A percentile compares a stretch with the other conserved stretches of the same genome.
Evolutionary conservation across 352 stramenopile species (phyloP).

Genomic region (Globisporangium nunn): DNA sequence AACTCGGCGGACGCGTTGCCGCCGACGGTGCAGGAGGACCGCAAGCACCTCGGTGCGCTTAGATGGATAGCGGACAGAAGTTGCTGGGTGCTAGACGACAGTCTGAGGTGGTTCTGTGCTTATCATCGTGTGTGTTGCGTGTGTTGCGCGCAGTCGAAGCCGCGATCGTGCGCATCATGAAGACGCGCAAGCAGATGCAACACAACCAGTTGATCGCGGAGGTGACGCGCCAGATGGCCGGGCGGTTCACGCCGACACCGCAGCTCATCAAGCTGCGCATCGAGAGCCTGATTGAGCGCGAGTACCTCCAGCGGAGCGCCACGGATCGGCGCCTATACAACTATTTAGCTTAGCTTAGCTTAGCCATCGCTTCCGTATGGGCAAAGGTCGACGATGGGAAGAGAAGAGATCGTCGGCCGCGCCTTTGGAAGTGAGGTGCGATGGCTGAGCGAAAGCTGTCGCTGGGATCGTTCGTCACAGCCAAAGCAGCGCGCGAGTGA

Average conservation of each 20-base stretch:
- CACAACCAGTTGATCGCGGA: constrained; percentile 91
- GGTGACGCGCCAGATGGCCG: constrained; percentile 79
- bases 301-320: constrained; percentile 96
- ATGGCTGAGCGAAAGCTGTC: too few relatives aligned
- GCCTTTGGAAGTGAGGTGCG: too few relatives aligned
- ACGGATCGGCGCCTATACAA: constrained; percentile 93
- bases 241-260: constrained; percentile 91
- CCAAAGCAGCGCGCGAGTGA: too few relatives aligned
- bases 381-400: neutral
- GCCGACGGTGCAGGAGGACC: constrained; percentile 92
- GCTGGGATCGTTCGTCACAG: too few relatives aligned
- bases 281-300: constrained; percentile 97
- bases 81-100: neutral
- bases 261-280: constrained; percentile 98
- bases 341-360: constrained; percentile 97
- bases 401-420: too few relatives aligned
- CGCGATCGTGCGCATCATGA: constrained; percentile 95
- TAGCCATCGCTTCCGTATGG: neutral
- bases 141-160: constrained; percentile 60
- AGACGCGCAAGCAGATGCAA: constrained; percentile 89
- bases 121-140: neutral
- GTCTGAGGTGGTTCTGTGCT: neutral
- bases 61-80: too few relatives aligned
- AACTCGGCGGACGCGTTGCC: constrained; percentile 72
- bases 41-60: constrained; percentile 84